These are phyloP conservation scores for Neofusicoccum ribis DNA, from an alignment of 2,329 filamentous ascomycete genomes.

Conservation along the genomic window DNA sequence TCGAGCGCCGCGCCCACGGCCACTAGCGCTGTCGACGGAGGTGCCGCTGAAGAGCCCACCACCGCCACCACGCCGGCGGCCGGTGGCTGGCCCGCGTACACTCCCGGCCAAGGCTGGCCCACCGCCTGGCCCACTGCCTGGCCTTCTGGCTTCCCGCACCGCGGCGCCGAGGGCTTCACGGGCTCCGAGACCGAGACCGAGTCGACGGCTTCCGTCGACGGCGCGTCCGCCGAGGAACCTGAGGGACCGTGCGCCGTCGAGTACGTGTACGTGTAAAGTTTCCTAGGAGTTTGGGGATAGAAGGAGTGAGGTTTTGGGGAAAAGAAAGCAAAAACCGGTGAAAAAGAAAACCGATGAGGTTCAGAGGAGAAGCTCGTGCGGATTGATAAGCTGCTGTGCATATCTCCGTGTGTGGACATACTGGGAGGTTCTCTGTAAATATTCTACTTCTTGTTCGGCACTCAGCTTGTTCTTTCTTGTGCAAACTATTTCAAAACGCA, in stretches of 20 bases:
- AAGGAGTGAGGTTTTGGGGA: background rate
- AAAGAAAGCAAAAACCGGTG: background rate
- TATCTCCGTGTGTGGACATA: no score
- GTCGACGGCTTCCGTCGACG: background rate
- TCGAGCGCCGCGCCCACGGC: constrained; percentile 13
- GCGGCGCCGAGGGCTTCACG: background rate
- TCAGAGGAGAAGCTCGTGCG: background rate
- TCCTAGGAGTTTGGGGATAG: background rate
- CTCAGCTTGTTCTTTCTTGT: no score
- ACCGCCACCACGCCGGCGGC: background rate
- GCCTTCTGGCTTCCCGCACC: background rate
- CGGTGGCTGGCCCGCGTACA: constrained; percentile 1
- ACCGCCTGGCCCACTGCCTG: background rate
- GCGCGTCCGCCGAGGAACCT: background rate
- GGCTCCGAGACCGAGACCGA: background rate
- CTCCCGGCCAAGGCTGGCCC: background rate
- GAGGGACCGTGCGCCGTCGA: constrained; percentile 12
- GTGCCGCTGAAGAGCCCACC: background rate
- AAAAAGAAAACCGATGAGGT: background rate
- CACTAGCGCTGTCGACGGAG: background rate
- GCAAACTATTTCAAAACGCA: no score
- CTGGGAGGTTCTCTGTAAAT: no score
- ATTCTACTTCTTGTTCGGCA: background rate
- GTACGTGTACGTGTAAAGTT: constrained; percentile 13
- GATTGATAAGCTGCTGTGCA: background rate